These are phyloP conservation scores for Raphanus sativus DNA, from an alignment of 345 rosid genomes.

Conservation along the genomic window DNA sequence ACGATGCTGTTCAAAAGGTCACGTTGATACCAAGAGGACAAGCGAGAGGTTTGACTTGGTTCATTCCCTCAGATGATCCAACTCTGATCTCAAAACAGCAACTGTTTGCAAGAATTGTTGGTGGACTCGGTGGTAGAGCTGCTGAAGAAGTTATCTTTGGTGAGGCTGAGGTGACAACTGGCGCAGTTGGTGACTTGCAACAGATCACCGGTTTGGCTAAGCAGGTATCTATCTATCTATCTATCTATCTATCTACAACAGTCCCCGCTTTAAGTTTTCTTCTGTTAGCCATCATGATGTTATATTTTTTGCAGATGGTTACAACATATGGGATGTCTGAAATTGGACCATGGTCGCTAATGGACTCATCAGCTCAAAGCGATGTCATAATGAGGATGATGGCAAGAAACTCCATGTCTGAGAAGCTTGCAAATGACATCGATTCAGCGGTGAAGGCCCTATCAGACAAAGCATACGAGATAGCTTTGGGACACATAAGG, in stretches of 20 bases:
- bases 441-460: slow-evolving; percentile 72
- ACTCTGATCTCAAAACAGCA: slow-evolving; percentile 59
- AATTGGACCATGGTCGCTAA: slow-evolving; percentile 92
- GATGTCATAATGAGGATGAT: slow-evolving; percentile 97
- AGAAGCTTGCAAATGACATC: slow-evolving; percentile 88
- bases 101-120: slow-evolving; percentile 67
- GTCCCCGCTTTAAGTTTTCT: background rate
- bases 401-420: slow-evolving; percentile 88
- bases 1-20: slow-evolving; percentile 72
- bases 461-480: slow-evolving; percentile 77
- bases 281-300: background rate
- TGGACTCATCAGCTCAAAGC: slow-evolving; percentile 78
- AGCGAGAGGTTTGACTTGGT: slow-evolving; percentile 83
- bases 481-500: slow-evolving; percentile 72
- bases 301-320: slow-evolving; percentile 67
- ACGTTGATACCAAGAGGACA: slow-evolving; percentile 73
- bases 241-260: slow-evolving; percentile 16
- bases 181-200: slow-evolving; percentile 74
- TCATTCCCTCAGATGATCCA: slow-evolving; percentile 67
- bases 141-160: slow-evolving; percentile 83
- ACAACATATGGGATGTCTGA: slow-evolving; percentile 97
- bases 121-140: slow-evolving; percentile 79
- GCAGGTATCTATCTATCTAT: slow-evolving; percentile 45
- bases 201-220: slow-evolving; percentile 79
- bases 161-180: slow-evolving; percentile 70